These are phyloP conservation scores for Malassezia slooffiae DNA, from an alignment of 1,284 basidiomycete genomes.

Conservation along the genomic window DNA sequence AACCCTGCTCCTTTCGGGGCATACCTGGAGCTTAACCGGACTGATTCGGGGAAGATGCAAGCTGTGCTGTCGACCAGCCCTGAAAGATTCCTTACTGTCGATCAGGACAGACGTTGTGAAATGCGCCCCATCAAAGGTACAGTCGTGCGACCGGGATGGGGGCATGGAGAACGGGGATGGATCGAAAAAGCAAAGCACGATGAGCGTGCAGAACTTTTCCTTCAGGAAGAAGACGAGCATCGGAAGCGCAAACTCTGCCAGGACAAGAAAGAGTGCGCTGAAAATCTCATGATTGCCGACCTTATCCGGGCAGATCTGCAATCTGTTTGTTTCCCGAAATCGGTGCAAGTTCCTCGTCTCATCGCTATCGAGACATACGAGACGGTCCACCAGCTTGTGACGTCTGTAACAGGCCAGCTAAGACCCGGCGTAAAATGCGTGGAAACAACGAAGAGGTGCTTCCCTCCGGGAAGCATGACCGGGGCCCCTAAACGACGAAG, in stretches of 20 bases:
- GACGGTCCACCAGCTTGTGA: conserved; percentile 92
- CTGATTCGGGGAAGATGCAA: not conserved
- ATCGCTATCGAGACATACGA: conserved; percentile 84
- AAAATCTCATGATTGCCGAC: conserved; percentile 98
- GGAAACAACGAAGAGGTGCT: conserved; percentile 63
- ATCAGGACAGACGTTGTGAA: conserved; percentile 59
- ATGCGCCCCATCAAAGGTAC: conserved; percentile 92
- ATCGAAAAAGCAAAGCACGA: conserved; percentile 14
- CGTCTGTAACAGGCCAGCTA: conserved; percentile 60
- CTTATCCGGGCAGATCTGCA: conserved; percentile 83
- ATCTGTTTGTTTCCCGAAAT: conserved; percentile 59
- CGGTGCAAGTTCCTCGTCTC: conserved; percentile 71
- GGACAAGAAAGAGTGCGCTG: conserved; percentile 83
- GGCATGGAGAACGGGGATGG: conserved; percentile 27
- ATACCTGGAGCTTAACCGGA: conserved; percentile 56
- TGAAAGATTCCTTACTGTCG: conserved; percentile 82
- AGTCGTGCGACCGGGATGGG: conserved; percentile 35
- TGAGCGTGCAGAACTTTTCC: conserved; percentile 17
- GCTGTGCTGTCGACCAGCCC: conserved; percentile 66
- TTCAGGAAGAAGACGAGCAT: conserved; percentile 43
- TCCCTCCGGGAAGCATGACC: conserved; percentile 75
- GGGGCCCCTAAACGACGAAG: conserved; percentile 91
- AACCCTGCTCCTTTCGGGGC: conserved; percentile 89
- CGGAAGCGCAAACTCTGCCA: conserved; percentile 53
- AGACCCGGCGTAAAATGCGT: conserved; percentile 52